phyloP scores from a whole-genome alignment of 352 stramenopile genomes.

The Globisporangium spinosum region DNA sequence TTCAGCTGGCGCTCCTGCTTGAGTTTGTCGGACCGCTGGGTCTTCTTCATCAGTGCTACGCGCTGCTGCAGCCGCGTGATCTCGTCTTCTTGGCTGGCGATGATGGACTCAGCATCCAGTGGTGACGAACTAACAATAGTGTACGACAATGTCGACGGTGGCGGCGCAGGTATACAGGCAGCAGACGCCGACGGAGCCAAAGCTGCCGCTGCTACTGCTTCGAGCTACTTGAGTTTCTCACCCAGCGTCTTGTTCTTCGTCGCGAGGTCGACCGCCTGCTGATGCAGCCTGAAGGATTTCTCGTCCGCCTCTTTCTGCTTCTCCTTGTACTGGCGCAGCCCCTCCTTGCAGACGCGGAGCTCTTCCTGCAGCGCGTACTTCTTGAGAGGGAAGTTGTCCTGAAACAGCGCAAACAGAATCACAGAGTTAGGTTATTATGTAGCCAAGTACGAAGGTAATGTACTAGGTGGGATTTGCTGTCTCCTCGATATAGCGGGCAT shows the following conservation, averaged over 20 bases:
- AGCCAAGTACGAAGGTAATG: background rate
- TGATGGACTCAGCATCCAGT: conserved; percentile 38
- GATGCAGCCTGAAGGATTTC: conserved; percentile 37
- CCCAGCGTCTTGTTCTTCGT: conserved; percentile 53
- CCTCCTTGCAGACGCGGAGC: conserved; percentile 58
- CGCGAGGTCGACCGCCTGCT: conserved; percentile 52
- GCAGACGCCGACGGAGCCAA: conserved; percentile 11
- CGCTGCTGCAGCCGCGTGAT: conserved; percentile 62
- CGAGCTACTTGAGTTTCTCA: conserved; percentile 42
- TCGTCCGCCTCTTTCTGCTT: conserved; percentile 46
- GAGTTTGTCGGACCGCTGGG: conserved; percentile 36
- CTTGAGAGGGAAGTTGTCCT: conserved; percentile 55
- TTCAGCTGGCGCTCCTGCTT: conserved; percentile 53
- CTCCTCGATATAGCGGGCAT: background rate
- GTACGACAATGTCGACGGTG: background rate
- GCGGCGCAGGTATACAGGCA: conserved; percentile 1
- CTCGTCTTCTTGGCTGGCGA: conserved; percentile 61
- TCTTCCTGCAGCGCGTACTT: conserved; percentile 53
- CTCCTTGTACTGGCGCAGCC: conserved; percentile 55
- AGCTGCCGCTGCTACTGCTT: conserved; percentile 17
- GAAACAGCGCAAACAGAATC: background rate
- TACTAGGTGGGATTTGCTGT: no score
- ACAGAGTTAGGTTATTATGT: background rate
- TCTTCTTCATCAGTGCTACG: conserved; percentile 59
- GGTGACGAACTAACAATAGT: background rate